These are phyloP conservation scores for Maudiozyma pseudohumilis DNA, from an alignment of 805 yeast species.

Conservation along the genomic window DNA sequence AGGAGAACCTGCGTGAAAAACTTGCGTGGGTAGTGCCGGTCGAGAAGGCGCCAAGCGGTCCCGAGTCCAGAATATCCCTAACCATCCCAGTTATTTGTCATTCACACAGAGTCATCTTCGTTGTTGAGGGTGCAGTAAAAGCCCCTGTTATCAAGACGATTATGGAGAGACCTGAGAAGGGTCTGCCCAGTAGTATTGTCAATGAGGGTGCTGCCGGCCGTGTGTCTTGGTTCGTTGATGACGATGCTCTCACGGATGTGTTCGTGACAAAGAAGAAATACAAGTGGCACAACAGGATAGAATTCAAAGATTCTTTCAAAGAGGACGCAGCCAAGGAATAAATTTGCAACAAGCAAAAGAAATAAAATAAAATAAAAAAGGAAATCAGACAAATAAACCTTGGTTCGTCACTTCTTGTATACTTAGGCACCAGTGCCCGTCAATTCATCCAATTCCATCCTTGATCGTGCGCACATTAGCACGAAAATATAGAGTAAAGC, in stretches of 20 bases:
- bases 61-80: slow-evolving; percentile 73
- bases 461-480: too few species aligned
- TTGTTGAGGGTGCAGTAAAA: slow-evolving; percentile 92
- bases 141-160: slow-evolving; percentile 86
- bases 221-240: slow-evolving; percentile 95
- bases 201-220: slow-evolving; percentile 95
- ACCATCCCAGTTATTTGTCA: slow-evolving; percentile 93
- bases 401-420: not conserved
- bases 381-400: not conserved
- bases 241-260: slow-evolving; percentile 78
- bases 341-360: not conserved
- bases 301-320: slow-evolving; percentile 5
- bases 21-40: slow-evolving; percentile 95
- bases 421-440: too few species aligned
- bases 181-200: slow-evolving; percentile 85
- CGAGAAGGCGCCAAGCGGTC: slow-evolving; percentile 83
- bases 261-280: slow-evolving; percentile 32
- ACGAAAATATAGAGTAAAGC: too few species aligned
- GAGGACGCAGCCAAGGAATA: not conserved
- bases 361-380: not conserved
- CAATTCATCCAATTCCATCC: too few species aligned
- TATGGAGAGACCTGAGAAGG: slow-evolving; percentile 95
- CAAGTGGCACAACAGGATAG: slow-evolving; percentile 14
- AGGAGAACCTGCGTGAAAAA: slow-evolving; percentile 77
- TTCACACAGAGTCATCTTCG: slow-evolving; percentile 85